Conservation (phyloP, 2,329 filamentous ascomycete genomes). For the Aureobasidium sp. region DNA sequence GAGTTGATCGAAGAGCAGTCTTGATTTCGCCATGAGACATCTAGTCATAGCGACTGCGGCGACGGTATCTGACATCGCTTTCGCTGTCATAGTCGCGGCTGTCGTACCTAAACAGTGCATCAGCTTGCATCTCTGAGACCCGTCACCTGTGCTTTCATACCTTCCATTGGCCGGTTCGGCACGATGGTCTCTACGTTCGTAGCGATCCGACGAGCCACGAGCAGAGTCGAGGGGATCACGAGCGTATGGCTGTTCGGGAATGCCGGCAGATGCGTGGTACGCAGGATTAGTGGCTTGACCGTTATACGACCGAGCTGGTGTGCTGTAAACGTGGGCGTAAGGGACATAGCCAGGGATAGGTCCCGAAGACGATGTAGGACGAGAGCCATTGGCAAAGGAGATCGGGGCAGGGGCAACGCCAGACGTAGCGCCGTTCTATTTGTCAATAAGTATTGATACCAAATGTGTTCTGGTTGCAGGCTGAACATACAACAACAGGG, state of each 20-base stretch:
- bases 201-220: not conserved
- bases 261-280: no score
- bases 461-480: not conserved
- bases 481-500: not conserved
- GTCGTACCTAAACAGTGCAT: not conserved
- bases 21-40: not conserved
- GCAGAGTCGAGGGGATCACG: not conserved
- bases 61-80: not conserved
- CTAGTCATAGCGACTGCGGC: constrained; percentile 8
- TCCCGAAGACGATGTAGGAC: constrained; percentile 12
- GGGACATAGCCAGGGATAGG: constrained; percentile 28
- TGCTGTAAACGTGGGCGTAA: constrained; percentile 30
- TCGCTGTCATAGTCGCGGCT: not conserved
- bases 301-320: not conserved
- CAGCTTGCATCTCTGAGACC: not conserved
- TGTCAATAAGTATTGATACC: not conserved
- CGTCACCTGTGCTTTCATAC: not conserved
- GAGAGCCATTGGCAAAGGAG: not conserved
- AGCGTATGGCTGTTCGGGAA: not conserved
- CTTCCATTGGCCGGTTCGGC: not conserved
- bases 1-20: not conserved
- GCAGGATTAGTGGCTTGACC: not conserved
- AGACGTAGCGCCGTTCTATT: not conserved
- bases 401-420: not conserved
- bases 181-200: not conserved